Conservation (phyloP, 2,329 filamentous ascomycete genomes). For the Stemphylium lycopersici region DNA sequence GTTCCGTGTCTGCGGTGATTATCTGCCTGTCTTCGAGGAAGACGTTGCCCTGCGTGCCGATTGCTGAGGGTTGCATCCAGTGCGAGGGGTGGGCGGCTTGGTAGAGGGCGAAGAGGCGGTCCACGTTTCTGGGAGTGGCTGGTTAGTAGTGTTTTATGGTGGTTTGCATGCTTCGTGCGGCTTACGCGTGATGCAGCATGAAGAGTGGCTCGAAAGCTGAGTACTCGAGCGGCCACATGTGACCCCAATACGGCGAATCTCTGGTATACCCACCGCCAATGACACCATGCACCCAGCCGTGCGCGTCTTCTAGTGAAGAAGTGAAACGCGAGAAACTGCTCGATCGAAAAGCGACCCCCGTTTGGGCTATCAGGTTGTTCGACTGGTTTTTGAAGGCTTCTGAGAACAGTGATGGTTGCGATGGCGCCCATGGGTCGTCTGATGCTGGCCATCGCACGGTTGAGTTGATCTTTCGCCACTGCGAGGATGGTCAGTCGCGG, state of each 20-base stretch:
- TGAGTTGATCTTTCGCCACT: constrained; percentile 32
- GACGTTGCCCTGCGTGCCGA: constrained; percentile 35
- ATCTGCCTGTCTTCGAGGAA: constrained; percentile 46
- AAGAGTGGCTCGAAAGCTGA: constrained; percentile 77
- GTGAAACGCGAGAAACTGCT: constrained; percentile 44
- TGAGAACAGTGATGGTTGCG: constrained; percentile 21
- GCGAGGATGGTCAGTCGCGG: neutral
- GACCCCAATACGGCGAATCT: constrained; percentile 53
- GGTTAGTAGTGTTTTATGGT: neutral
- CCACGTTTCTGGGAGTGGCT: constrained; percentile 37
- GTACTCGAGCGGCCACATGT: constrained; percentile 73
- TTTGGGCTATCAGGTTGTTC: constrained; percentile 48
- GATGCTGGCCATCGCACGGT: constrained; percentile 43
- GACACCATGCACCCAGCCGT: constrained; percentile 45
- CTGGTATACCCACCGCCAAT: constrained; percentile 51
- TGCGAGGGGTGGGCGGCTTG: constrained; percentile 72
- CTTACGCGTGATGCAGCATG: constrained; percentile 50
- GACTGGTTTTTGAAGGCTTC: constrained; percentile 18
- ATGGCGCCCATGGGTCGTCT: constrained; percentile 22
- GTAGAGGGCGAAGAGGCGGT: constrained; percentile 71
- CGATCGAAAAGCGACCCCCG: constrained; percentile 10
- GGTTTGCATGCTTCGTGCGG: neutral
- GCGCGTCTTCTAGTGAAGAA: constrained; percentile 29
- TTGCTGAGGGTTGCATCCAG: constrained; percentile 61
- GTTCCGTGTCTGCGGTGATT: constrained; percentile 54